Evolutionary conservation across 129 eudicot species (phyloP).

Genomic region (Flaveria sonorensis): DNA sequence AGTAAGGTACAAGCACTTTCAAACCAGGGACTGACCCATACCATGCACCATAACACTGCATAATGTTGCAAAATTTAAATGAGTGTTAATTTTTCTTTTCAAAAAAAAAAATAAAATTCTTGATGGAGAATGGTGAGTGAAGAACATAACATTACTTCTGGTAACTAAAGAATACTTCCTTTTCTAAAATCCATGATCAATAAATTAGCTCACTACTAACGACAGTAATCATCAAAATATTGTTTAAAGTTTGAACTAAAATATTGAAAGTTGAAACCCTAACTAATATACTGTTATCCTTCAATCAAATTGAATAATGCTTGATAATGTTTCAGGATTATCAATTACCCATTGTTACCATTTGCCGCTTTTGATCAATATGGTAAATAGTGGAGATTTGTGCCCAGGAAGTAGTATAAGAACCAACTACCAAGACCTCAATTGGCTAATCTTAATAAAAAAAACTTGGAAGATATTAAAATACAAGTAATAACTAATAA

Average conservation of each 20-base stretch:
- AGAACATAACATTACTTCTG: not conserved
- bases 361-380: not conserved
- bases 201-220: not conserved
- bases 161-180: not conserved
- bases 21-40: slow-evolving; percentile 83
- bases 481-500: not conserved
- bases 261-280: not conserved
- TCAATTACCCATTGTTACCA: not conserved
- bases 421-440: not conserved
- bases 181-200: not conserved
- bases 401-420: not conserved
- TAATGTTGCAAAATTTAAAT: not conserved
- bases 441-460: not conserved
- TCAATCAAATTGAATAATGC: not conserved
- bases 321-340: not conserved
- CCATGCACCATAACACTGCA: slow-evolving; percentile 99
- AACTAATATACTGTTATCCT: not conserved
- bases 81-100: not conserved
- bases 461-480: not conserved
- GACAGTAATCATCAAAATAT: not conserved
- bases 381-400: not conserved
- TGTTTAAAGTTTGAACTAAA: not conserved
- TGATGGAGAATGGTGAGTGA: not conserved
- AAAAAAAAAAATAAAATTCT: no score
- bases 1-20: slow-evolving; percentile 87